Evolutionary conservation across 2,329 filamentous ascomycete species (phyloP), one percentile per base, ranked within the genome.

Genomic region (Cordyceps pruinosa): DNA sequence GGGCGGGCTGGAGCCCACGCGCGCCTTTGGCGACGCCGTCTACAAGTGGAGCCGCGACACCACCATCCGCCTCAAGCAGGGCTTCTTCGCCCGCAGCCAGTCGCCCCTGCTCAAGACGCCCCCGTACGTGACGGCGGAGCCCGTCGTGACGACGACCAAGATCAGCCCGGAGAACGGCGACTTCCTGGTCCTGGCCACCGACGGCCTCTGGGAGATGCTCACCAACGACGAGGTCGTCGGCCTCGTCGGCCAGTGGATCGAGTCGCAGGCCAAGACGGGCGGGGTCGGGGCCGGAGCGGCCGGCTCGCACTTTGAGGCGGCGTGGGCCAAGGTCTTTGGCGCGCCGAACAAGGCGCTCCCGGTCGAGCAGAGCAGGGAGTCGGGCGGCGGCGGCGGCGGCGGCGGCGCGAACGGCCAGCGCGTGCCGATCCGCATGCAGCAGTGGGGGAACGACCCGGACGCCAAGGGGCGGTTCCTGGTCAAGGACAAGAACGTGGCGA

Each of bases 171-270:
- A 90, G 55, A 89, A 89, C 61, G 92, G 93, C 46, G 94, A 99
- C 69, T 99, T 99, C 66, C 79, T 99, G 13, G 93, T 99, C 60
- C 86, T 99, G 79, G 94, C 94, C 23, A 97, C 94, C 0, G 94
- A 99, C 69, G 94, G 94, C 4, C 80, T 99, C 1, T 99, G 94
- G 94, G 94, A 99, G 74, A 97, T 97, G 94, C 80, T 99, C 60
- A 97, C 90, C 48, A 99, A 97, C 66, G 94, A 99, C 69, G 94
- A 99, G 75, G 94, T 97, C 1, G 89, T 99, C 51, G 94, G 94
- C 1, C 83, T 99, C 2, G 94, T 99, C 5, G 95, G 93, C 17
- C 90, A 96, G 71, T 99, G 94, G 94, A 84, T 99, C 48, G 94
- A 99, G 70, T 84, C 83, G 23, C 88, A 97, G 69, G 75, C 76